phyloP scores from a whole-genome alignment of 2,329 filamentous ascomycete species.

The Penicillium polonicum region DNA sequence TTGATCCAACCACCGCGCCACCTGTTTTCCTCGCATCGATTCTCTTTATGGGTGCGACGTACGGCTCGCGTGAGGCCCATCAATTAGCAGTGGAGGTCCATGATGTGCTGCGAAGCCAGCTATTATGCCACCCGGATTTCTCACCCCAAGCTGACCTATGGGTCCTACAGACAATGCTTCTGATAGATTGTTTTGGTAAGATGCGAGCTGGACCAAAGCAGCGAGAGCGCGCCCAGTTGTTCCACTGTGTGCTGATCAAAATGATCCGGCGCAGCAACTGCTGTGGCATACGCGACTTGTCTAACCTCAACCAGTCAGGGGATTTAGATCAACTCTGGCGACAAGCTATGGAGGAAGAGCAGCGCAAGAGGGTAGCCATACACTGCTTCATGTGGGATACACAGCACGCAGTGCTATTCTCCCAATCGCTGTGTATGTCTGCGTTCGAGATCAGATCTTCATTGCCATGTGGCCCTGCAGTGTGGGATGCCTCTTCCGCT shows the following conservation, averaged over 20 bases:
- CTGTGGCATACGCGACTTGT: constrained; percentile 46
- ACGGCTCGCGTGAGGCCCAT: constrained; percentile 58
- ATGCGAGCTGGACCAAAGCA: constrained; percentile 62
- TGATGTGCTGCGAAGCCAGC: constrained; percentile 58
- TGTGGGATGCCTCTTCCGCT: constrained; percentile 59
- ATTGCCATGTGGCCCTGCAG: constrained; percentile 54
- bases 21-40: constrained; percentile 56
- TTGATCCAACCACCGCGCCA: constrained; percentile 52
- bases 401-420: constrained; percentile 63
- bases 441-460: constrained; percentile 60
- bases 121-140: constrained; percentile 59
- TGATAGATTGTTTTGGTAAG: constrained; percentile 66
- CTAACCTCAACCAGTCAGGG: constrained; percentile 34
- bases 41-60: constrained; percentile 61
- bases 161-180: constrained; percentile 60
- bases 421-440: constrained; percentile 66
- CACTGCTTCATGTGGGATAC: constrained; percentile 68
- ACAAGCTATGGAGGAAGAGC: constrained; percentile 56
- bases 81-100: constrained; percentile 62
- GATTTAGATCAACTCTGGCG: constrained; percentile 52
- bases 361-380: constrained; percentile 60
- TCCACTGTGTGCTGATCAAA: constrained; percentile 57
- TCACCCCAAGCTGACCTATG: constrained; percentile 60
- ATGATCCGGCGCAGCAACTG: constrained; percentile 55
- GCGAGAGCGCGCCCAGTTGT: constrained; percentile 63